phyloP scores from a whole-genome alignment of 805 yeast genomes.

The Wickerhamomyces bovis region DNA sequence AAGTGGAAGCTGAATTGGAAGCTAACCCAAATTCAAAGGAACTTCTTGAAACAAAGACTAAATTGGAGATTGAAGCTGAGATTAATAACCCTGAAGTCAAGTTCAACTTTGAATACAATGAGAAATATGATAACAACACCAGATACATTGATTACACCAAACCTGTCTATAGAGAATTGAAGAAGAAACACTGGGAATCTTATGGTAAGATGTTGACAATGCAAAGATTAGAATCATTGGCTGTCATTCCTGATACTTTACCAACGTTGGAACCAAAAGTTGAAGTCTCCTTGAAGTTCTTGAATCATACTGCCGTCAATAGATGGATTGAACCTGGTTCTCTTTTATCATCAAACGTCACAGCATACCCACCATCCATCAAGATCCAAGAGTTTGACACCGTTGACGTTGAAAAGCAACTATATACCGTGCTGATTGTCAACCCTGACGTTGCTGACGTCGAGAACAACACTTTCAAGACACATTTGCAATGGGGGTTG shows the following conservation, averaged over 20 bases:
- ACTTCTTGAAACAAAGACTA: slow-evolving; percentile 19
- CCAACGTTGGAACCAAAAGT: slow-evolving; percentile 82
- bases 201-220: slow-evolving; percentile 70
- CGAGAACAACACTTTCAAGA: slow-evolving; percentile 56
- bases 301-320: slow-evolving; percentile 56
- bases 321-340: slow-evolving; percentile 79
- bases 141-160: slow-evolving; percentile 55
- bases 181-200: slow-evolving; percentile 65
- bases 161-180: slow-evolving; percentile 74
- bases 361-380: slow-evolving; percentile 70
- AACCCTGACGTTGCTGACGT: slow-evolving; percentile 91
- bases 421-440: slow-evolving; percentile 74
- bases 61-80: slow-evolving; percentile 56
- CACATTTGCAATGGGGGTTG: slow-evolving; percentile 74
- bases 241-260: slow-evolving; percentile 88
- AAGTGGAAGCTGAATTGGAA: slow-evolving; percentile 26
- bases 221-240: slow-evolving; percentile 86
- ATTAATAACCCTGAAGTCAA: slow-evolving; percentile 77
- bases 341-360: slow-evolving; percentile 64
- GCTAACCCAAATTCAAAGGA: slow-evolving; percentile 15
- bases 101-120: slow-evolving; percentile 50
- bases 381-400: slow-evolving; percentile 66
- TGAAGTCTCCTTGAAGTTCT: slow-evolving; percentile 69
- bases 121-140: slow-evolving; percentile 32
- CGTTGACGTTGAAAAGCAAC: slow-evolving; percentile 34